Evolutionary conservation across 139 green algal genomes (phyloP), one percentile per base, ranked within the genome.

Genomic region (Pycnococcus provasolii): DNA sequence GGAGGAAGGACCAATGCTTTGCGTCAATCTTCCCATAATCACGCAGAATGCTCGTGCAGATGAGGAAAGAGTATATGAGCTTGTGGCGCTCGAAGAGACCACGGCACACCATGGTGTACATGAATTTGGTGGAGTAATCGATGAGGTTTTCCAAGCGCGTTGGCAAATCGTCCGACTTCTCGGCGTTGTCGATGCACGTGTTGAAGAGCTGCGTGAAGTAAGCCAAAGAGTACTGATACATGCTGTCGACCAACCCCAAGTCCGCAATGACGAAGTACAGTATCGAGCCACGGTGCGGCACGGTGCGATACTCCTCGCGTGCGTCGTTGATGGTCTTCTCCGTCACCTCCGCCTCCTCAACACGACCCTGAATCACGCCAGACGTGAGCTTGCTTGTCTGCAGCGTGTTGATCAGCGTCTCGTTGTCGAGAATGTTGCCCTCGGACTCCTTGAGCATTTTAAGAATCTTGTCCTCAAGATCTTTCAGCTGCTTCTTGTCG

Each of bases 351-450:
- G 88, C 88, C 72, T 95, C 85, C 55, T 83, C 73, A 45, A 95
- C 86, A 5, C 87, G 80, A 37, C 78, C 80, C 71, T 85, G 71
- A 70, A 95, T 92, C 57, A 88, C 83, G 26, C 67, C 76, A 6
- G 72, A 83, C 2, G 87, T 95, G 11, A 85, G 73, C 71, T 94
- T 94, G 42, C 80, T 87, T 71, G 89, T 88, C 74, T 90, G 90
- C 45, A 95, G 86, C 48, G 85, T 91, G 62, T 89, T 87, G 67
- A 95, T 91, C 45, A 94, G 82, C 69, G 87, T 71, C 73, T 91
- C 86, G 64, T 95, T 87, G 62, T 95, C 88, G 65, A 95, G 80
- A 61, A 95, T 94, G 74, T 91, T 94, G 60, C 87, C 88, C 61
- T 87, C 69, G 62, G 64, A 81, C 68, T 95, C 86, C 52, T 86